A percentile compares a stretch with the other conserved stretches of the same genome.
These are phyloP conservation scores for Aquilaria sinensis DNA, from an alignment of 345 rosid species.

Conservation along the genomic window DNA sequence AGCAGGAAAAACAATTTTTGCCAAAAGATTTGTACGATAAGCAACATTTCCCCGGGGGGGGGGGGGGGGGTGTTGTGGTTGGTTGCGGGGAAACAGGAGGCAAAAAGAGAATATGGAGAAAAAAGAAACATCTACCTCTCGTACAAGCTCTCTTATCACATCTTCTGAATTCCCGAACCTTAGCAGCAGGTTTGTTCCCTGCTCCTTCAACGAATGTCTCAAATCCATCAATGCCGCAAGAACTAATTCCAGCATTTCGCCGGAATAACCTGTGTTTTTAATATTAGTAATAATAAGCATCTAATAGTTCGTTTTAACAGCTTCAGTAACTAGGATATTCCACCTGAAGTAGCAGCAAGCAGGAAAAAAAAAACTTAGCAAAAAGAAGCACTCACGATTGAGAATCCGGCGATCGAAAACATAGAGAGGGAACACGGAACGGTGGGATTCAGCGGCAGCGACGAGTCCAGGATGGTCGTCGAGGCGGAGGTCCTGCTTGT, in stretches of 20 bases:
- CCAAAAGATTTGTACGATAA: too few species aligned
- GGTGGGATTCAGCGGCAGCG: constrained; percentile 33
- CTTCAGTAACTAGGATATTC: not conserved
- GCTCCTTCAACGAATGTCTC: constrained; percentile 44
- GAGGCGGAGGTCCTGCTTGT: constrained; percentile 85
- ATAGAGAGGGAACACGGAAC: constrained; percentile 57
- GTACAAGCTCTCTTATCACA: constrained; percentile 49
- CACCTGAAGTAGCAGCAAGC: not conserved
- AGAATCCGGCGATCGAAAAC: constrained; percentile 77
- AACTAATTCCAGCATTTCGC: constrained; percentile 63
- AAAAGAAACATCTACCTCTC: constrained; percentile 38
- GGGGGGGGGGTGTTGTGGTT: too few species aligned
- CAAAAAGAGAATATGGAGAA: too few species aligned
- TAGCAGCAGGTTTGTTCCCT: constrained; percentile 72
- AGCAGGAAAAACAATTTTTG: too few species aligned
- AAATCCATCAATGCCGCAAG: constrained; percentile 61
- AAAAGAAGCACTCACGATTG: constrained; percentile 35
- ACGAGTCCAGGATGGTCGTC: constrained; percentile 82
- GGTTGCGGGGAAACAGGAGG: too few species aligned
- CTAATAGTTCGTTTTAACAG: not conserved
- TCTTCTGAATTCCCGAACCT: constrained; percentile 65
- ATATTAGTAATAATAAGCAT: not conserved
- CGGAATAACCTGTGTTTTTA: constrained; percentile 52
- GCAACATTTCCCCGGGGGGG: too few species aligned
- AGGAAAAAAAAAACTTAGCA: not conserved